Base-by-base conservation (phyloP, 1,139 yeast genomes). In the Suhomyces coccinellae region DNA sequence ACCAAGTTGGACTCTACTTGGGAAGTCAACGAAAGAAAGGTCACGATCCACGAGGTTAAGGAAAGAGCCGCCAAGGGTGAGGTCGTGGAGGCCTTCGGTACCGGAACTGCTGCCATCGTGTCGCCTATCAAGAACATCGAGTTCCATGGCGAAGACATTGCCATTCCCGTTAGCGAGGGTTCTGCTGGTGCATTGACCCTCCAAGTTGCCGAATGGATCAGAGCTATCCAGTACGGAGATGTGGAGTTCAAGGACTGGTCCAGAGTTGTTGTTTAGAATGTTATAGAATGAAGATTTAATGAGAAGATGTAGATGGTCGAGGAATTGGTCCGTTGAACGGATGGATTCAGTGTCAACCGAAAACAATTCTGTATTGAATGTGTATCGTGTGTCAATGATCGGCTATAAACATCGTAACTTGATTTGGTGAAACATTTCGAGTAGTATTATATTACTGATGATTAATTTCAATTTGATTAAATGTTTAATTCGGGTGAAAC, bases 1-100 rank as follows among this genome's bases (percentile, higher is more conserved):
- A 86, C 80, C 56, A 84, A 81, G 59, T 78, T 93, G 57, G 79
- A 82, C 56, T 71, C 75, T 34, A 87, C 87, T 65, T 93, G 97
- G 66, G 70, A 46, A 11, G 61, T 71, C 32, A 55, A 55, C 32
- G 77, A 71, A 55, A 59, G 70, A 40, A 65, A 58, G 52, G 63
- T 67, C 55, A 64, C 75, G 36, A 63, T 71, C 40, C 57, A 52
- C 44, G 76, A 72, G 44, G 59, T 72, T 41, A 58, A 57, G 49
- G 62, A 61, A 42, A 64, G 69, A 17, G 63, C 67, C 17, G 62
- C 58, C 29, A 66, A 65, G 53, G 67, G 68, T 41, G 61, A 71
- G 42, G 61, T 72, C 44, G 59, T 69, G 11, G 77, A 72, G 56
- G 74, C 75, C 2, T 72, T 72, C 45, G 70, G 71, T 8, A 60